These are phyloP conservation scores for Pinus albicaulis DNA, from an alignment of 75 land plant species.

Conservation along the genomic window DNA sequence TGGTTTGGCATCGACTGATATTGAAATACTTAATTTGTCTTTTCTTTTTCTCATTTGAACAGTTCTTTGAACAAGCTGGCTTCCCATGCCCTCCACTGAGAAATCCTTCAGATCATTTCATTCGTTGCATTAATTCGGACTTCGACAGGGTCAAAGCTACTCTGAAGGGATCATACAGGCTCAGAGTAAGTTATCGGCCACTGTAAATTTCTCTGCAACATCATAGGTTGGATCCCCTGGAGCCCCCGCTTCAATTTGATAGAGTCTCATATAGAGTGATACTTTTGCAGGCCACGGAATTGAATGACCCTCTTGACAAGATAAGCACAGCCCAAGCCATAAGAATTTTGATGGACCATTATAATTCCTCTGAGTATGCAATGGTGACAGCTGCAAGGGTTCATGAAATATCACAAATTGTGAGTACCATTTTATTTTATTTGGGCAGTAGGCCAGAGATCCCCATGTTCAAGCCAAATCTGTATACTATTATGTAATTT, in stretches of 20 bases:
- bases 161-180: slow-evolving; percentile 46
- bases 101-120: slow-evolving; percentile 88
- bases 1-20: no score
- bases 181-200: slow-evolving; percentile 17
- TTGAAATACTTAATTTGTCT: no score
- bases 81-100: slow-evolving; percentile 82
- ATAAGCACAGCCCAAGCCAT: slow-evolving; percentile 63
- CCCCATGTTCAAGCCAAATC: not conserved
- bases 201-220: not conserved
- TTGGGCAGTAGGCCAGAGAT: not conserved
- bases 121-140: slow-evolving; percentile 85
- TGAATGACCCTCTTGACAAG: slow-evolving; percentile 47
- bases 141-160: slow-evolving; percentile 66
- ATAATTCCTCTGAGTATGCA: slow-evolving; percentile 54
- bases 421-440: slow-evolving; percentile 23
- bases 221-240: not conserved
- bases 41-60: slow-evolving; percentile 3
- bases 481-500: not conserved
- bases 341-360: slow-evolving; percentile 50
- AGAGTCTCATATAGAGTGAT: not conserved
- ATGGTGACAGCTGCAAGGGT: slow-evolving; percentile 34
- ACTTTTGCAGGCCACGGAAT: slow-evolving; percentile 29
- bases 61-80: slow-evolving; percentile 89
- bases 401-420: slow-evolving; percentile 62
- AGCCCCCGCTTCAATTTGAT: not conserved